Percentiles rank a stretch among this genome's conserved stretches.
Evolutionary conservation across 106 monocot genomes (phyloP).

Genomic region (Dactylorhiza incarnata): DNA sequence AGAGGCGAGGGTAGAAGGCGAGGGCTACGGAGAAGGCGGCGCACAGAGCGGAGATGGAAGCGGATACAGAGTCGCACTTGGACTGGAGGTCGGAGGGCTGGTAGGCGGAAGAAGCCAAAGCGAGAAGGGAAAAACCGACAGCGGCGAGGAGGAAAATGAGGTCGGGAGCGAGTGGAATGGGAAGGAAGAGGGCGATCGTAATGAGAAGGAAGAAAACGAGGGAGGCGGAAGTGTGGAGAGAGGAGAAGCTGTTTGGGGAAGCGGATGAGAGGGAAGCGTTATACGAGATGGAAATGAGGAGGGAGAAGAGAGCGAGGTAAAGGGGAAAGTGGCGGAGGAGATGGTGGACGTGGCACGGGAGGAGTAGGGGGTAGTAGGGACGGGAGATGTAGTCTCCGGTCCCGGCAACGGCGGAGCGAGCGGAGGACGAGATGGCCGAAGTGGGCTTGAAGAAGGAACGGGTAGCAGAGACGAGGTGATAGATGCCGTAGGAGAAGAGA

Average conservation of each 20-base stretch:
- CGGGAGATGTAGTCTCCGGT: slow-evolving; percentile 22
- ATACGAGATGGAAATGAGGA: slow-evolving; percentile 16
- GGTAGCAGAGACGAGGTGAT: slow-evolving; percentile 55
- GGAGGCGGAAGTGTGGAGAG: slow-evolving; percentile 16
- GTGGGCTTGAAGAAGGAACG: slow-evolving; percentile 30
- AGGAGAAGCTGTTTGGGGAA: slow-evolving; percentile 12
- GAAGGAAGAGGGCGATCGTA: slow-evolving; percentile 19
- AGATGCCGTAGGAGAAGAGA: slow-evolving; percentile 44
- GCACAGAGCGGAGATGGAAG: slow-evolving; percentile 25
- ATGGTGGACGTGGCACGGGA: not conserved
- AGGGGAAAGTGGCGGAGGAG: slow-evolving; percentile 16
- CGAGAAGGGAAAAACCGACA: slow-evolving; percentile 14
- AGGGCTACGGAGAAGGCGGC: slow-evolving; percentile 37
- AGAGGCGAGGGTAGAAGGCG: slow-evolving; percentile 28
- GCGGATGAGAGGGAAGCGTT: slow-evolving; percentile 21
- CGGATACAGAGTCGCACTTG: slow-evolving; percentile 20
- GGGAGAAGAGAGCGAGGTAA: slow-evolving; percentile 3
- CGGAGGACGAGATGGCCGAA: slow-evolving; percentile 26
- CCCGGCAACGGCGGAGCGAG: slow-evolving; percentile 38
- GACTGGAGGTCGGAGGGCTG: slow-evolving; percentile 56
- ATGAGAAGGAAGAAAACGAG: slow-evolving; percentile 19
- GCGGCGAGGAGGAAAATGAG: slow-evolving; percentile 16
- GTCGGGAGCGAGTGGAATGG: slow-evolving; percentile 11
- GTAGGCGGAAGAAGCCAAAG: slow-evolving; percentile 33
- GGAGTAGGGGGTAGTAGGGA: slow-evolving; percentile 43